phyloP scores from a whole-genome alignment of 331 rosid species.

The Erythrophleum ivorense region DNA sequence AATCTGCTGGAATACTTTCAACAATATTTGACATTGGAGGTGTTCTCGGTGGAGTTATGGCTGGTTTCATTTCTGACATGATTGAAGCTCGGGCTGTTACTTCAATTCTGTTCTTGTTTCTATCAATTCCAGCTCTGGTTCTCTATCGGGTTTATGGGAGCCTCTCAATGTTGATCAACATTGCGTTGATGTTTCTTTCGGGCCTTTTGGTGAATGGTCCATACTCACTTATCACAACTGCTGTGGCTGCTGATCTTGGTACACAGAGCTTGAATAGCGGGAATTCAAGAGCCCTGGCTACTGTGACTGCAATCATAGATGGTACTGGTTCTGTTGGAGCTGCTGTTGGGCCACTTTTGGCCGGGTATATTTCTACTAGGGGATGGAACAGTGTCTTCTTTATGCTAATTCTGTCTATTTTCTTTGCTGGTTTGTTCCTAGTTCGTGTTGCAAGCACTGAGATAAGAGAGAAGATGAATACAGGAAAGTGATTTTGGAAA shows the following conservation, averaged over 20 bases:
- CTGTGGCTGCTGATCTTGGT: constrained; percentile 62
- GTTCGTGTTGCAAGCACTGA: constrained; percentile 69
- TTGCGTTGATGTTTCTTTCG: constrained; percentile 49
- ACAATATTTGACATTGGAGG: constrained; percentile 91
- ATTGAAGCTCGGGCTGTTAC: constrained; percentile 90
- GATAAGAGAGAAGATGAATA: constrained; percentile 58
- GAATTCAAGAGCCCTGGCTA: constrained; percentile 67
- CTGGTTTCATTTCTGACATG: constrained; percentile 84
- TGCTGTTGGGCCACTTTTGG: constrained; percentile 94
- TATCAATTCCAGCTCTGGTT: constrained; percentile 85
- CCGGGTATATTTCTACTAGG: constrained; percentile 77
- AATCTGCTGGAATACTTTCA: constrained; percentile 87
- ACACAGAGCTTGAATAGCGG: constrained; percentile 34
- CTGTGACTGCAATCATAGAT: constrained; percentile 94
- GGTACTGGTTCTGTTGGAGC: constrained; percentile 99
- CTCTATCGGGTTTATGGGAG: constrained; percentile 75
- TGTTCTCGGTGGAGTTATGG: constrained; percentile 82
- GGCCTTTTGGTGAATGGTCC: constrained; percentile 63
- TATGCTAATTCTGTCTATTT: constrained; percentile 72
- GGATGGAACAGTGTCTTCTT: constrained; percentile 94
- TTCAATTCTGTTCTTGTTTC: constrained; percentile 68
- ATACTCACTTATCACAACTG: constrained; percentile 58
- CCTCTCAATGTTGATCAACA: constrained; percentile 52
- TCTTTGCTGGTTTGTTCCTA: constrained; percentile 73
- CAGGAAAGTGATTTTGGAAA: constrained; percentile 55